A percentile compares a stretch with the other conserved stretches of the same genome.
Evolutionary conservation across 306 rosid genomes (phyloP).

Genomic region (Castanospermum australe): DNA sequence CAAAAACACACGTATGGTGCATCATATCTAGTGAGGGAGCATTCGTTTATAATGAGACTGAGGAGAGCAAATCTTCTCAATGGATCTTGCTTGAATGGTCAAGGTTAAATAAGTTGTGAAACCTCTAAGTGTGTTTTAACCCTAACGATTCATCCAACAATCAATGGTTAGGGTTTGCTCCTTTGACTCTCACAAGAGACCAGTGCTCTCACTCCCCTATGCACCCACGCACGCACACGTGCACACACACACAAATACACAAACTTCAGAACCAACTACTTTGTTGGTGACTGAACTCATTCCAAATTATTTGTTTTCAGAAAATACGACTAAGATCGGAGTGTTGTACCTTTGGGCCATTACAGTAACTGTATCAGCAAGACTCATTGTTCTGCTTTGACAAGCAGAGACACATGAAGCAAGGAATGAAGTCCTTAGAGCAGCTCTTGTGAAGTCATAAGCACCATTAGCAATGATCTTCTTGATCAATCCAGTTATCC

Average conservation of each 20-base stretch:
- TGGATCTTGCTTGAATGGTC: no score
- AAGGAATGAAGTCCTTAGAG: conserved; percentile 82
- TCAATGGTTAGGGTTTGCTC: neutral
- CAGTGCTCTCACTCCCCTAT: no score
- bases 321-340: neutral
- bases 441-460: conserved; percentile 82
- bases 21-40: no score
- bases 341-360: conserved; percentile 77
- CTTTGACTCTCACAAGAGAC: neutral
- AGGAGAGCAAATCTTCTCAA: no score
- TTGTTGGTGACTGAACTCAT: neutral
- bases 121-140: neutral
- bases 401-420: conserved; percentile 95
- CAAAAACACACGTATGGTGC: no score
- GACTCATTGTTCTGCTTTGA: conserved; percentile 83
- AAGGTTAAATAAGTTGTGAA: neutral
- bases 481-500: conserved; percentile 58
- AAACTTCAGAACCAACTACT: neutral
- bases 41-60: no score
- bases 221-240: no score
- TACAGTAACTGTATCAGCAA: conserved; percentile 74
- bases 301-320: neutral
- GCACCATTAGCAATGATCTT: conserved; percentile 76
- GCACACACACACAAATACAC: neutral
- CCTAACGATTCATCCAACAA: neutral